Conservation (phyloP, 805 yeast species). For the Schizosaccharomyces lindneri region DNA sequence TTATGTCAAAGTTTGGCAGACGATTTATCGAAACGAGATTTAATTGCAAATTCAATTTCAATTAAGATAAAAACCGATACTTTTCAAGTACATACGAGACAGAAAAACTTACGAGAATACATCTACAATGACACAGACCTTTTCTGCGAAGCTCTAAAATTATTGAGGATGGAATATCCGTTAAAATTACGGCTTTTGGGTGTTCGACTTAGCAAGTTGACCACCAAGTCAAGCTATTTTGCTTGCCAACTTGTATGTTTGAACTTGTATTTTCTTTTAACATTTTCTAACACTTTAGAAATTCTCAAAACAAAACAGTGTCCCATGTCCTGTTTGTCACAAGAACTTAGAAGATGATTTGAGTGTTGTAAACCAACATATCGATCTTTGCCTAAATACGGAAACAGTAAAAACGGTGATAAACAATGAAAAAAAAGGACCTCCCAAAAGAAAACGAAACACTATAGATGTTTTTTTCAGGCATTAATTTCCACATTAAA, state of each 20-base stretch:
- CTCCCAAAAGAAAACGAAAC: background rate
- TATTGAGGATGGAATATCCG: conserved; percentile 9
- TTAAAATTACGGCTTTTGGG: conserved; percentile 10
- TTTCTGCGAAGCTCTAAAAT: conserved; percentile 5
- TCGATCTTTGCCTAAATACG: conserved; percentile 9
- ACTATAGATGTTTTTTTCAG: background rate
- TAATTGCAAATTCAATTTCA: conserved; percentile 9
- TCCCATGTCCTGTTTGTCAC: conserved; percentile 9
- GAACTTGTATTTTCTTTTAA: background rate
- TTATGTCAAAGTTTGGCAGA: conserved; percentile 7
- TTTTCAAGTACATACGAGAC: conserved; percentile 9
- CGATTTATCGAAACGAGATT: conserved; percentile 6
- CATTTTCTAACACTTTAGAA: background rate
- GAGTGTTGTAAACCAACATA: conserved; percentile 7
- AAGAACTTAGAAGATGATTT: conserved; percentile 4
- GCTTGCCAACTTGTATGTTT: conserved; percentile 7
- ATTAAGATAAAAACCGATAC: conserved; percentile 8
- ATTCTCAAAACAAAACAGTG: background rate
- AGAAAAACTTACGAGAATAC: conserved; percentile 5
- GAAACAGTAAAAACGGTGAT: background rate
- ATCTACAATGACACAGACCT: conserved; percentile 6
- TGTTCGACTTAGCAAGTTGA: conserved; percentile 7
- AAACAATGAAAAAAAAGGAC: background rate
- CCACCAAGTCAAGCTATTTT: conserved; percentile 2
- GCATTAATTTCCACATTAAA: background rate